These are phyloP conservation scores for Diaporthe australafricana DNA, from an alignment of 2,329 filamentous ascomycete species.

Conservation along the genomic window DNA sequence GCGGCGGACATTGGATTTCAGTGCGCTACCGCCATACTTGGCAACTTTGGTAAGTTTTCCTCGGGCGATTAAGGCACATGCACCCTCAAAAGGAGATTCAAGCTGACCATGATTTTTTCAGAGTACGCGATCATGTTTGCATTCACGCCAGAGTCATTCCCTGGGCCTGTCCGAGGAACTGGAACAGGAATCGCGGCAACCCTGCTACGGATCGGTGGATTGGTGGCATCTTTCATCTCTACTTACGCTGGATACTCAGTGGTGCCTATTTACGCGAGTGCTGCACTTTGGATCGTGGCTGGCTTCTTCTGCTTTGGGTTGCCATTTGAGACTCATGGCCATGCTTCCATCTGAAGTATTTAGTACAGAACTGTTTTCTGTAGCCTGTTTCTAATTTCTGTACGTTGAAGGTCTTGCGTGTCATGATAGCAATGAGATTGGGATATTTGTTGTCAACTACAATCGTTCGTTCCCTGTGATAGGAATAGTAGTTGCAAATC, in stretches of 20 bases:
- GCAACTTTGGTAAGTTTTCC: constrained; percentile 50
- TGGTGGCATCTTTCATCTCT: constrained; percentile 55
- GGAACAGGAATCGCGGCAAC: constrained; percentile 60
- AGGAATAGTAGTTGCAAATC: no score
- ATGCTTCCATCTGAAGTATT: constrained; percentile 45
- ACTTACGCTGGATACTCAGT: constrained; percentile 55
- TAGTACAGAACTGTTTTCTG: background rate
- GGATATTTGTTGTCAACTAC: no score
- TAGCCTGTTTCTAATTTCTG: background rate
- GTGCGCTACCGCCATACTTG: constrained; percentile 57
- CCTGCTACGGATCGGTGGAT: constrained; percentile 50
- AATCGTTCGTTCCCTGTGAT: no score
- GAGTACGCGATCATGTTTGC: constrained; percentile 55
- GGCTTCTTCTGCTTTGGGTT: constrained; percentile 54
- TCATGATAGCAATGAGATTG: background rate
- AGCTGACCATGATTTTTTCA: constrained; percentile 30
- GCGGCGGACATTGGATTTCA: constrained; percentile 53
- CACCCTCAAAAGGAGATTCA: background rate
- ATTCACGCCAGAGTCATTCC: constrained; percentile 69
- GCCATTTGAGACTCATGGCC: constrained; percentile 57
- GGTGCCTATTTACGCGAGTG: constrained; percentile 58
- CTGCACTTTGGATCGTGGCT: constrained; percentile 56
- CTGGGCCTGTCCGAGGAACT: constrained; percentile 64
- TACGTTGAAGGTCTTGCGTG: background rate
- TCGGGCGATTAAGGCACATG: background rate